A percentile compares a stretch with the other conserved stretches of the same genome.
Conservation (phyloP, 495 filamentous ascomycete genomes). For the Lophiotrema nucula region DNA sequence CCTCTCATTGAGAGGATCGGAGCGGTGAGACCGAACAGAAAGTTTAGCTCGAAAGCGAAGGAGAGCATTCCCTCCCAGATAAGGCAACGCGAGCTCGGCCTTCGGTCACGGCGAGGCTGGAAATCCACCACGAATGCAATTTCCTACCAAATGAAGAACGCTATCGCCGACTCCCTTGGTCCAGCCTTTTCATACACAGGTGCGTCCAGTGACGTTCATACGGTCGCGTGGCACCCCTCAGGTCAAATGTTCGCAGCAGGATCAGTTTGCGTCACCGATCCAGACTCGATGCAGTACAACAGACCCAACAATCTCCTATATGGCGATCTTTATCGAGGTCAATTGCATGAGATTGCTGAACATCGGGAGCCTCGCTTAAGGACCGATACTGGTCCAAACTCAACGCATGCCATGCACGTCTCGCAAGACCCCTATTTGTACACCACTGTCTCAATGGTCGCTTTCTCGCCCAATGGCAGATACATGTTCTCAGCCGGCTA, state of each 20-base stretch:
- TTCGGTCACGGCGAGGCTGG: slow-evolving; percentile 28
- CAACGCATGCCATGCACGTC: slow-evolving; percentile 56
- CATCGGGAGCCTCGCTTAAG: slow-evolving; percentile 56
- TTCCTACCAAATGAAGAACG: slow-evolving; percentile 33
- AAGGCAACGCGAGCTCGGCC: slow-evolving; percentile 39
- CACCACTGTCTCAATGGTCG: slow-evolving; percentile 71
- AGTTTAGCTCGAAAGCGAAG: slow-evolving; percentile 1
- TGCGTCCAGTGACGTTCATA: slow-evolving; percentile 58
- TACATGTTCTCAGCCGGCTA: slow-evolving; percentile 76
- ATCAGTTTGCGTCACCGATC: slow-evolving; percentile 70
- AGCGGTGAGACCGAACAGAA: slow-evolving; percentile 3
- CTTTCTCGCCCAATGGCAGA: slow-evolving; percentile 59
- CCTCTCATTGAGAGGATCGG: slow-evolving; percentile 28
- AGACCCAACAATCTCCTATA: slow-evolving; percentile 72
- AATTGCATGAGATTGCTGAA: slow-evolving; percentile 64
- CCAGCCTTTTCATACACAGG: slow-evolving; percentile 36
- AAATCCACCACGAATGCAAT: slow-evolving; percentile 6
- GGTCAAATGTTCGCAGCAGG: slow-evolving; percentile 52
- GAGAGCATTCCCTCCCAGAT: slow-evolving; percentile 24
- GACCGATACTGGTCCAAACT: slow-evolving; percentile 49
- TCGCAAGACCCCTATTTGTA: slow-evolving; percentile 69
- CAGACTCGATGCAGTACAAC: slow-evolving; percentile 81
- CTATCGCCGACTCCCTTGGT: slow-evolving; percentile 31
- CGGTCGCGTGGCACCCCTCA: slow-evolving; percentile 55
- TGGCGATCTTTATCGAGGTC: slow-evolving; percentile 57